Percentiles rank a stretch among this genome's conserved stretches.
Conservation (phyloP, 2,329 filamentous ascomycete species). For the Magnaporthiopsis poae region DNA sequence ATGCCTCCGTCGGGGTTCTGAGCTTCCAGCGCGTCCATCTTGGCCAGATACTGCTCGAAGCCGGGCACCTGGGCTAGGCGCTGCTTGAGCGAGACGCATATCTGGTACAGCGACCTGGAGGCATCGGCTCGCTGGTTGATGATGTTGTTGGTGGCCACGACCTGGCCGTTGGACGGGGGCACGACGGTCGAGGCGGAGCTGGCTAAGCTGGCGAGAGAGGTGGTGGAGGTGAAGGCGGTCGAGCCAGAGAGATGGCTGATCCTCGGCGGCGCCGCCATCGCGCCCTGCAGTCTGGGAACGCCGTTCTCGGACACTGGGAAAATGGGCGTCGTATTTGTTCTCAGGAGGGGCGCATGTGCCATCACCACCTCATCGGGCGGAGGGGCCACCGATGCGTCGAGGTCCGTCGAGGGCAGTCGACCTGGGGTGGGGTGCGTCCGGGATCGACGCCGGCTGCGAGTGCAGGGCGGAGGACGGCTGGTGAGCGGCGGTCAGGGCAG, state of each 20-base stretch:
- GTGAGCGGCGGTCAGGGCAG: neutral
- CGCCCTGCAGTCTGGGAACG: constrained; percentile 34
- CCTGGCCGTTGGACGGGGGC: constrained; percentile 44
- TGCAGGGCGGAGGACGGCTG: neutral
- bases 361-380: constrained; percentile 39
- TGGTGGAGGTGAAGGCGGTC: constrained; percentile 43
- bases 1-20: constrained; percentile 60
- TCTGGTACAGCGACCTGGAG: constrained; percentile 85
- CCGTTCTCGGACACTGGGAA: constrained; percentile 40
- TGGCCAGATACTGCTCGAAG: constrained; percentile 64
- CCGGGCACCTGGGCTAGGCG: constrained; percentile 73
- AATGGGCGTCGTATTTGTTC: constrained; percentile 49
- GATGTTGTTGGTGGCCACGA: constrained; percentile 79
- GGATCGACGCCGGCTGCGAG: neutral
- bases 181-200: constrained; percentile 32
- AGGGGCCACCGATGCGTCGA: neutral
- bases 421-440: neutral
- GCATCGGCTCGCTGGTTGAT: constrained; percentile 96
- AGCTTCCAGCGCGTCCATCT: constrained; percentile 59
- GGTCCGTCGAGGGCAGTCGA: neutral
- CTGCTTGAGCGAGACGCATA: constrained; percentile 75
- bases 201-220: constrained; percentile 41
- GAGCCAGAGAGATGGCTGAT: constrained; percentile 55
- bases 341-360: constrained; percentile 50
- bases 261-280: constrained; percentile 41